phyloP scores from a whole-genome alignment of 139 green algal genomes.

The Picochlorum sp. region DNA sequence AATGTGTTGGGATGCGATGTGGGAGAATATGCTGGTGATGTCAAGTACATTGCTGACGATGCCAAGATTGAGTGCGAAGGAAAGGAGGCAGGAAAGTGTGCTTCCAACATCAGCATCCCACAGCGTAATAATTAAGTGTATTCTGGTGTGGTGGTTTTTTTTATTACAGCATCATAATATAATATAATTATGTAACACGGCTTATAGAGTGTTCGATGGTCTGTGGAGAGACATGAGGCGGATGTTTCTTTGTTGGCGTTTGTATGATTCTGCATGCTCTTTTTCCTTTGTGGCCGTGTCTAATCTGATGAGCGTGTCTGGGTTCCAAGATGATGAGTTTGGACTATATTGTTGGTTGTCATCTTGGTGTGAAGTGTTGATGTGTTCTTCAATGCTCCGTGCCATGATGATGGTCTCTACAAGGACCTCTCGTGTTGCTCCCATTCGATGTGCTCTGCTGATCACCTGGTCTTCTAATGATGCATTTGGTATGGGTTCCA shows the following conservation, averaged over 20 bases:
- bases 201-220: neutral
- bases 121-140: neutral
- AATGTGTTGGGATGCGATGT: constrained; percentile 66
- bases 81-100: constrained; percentile 29
- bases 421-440: constrained; percentile 45
- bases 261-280: neutral
- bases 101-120: constrained; percentile 17
- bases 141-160: neutral
- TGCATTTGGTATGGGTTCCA: constrained; percentile 86
- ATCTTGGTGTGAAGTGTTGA: neutral
- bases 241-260: neutral
- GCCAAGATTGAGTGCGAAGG: constrained; percentile 13
- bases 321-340: no score
- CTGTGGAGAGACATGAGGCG: neutral
- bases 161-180: neutral
- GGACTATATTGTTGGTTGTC: neutral
- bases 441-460: constrained; percentile 81
- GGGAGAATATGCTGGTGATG: constrained; percentile 35
- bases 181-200: neutral
- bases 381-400: constrained; percentile 21
- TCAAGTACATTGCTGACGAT: constrained; percentile 58
- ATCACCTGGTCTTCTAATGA: constrained; percentile 73
- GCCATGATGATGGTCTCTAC: constrained; percentile 82
- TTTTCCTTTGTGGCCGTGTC: no score
- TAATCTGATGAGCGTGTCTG: no score